Base-by-base conservation (phyloP, 176 grass and related monocot genomes). In the Musa beccarii region DNA sequence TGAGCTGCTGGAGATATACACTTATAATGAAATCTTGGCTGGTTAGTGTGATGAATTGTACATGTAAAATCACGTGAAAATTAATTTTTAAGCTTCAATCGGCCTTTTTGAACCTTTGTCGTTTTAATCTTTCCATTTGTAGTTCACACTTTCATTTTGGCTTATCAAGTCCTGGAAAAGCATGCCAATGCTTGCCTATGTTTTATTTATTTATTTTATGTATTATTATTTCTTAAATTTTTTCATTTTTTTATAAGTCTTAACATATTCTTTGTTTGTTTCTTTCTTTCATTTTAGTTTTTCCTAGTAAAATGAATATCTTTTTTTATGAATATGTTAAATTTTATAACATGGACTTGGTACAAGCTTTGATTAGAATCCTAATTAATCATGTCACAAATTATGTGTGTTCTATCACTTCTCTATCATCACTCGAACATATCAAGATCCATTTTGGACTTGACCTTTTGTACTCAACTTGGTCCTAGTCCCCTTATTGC, bases 1-100 rank as follows among this genome's bases (percentile, higher is more conserved):
- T 68, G 73, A 79, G 54, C 75, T 75, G 52, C 2, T 63, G 16
- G 62, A 81, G 76, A 81, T 83, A 55, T 79, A 92, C 72, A 59
- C 51, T 69, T 88, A 81, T 23, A 78, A 77, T 83, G 76, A 80
- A 76, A 77, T 89, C 75, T 81, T 87, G 67, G 23, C 80, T 73
- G 85, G 92, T 91, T 55, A 85, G 84, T 79, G 57, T 26, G 15
- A 22, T 51, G 7, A 23, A 1, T 23, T 17, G 1, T 17, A 12
- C 1, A 29, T 24, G 1, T 8, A 70, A 49, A 51, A 49, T 76
- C 61, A 61, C 15, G 0, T 49, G 54, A 19, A 54, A 75, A 6
- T 21, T 25, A 14, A 57, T 34, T 16, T 16, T 25, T 34, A 28
- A 29, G 26, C 17, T 61, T 10, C 1, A 49, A 17, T 2, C 12